phyloP scores from a whole-genome alignment of 1,139 yeast species.

The Debaryomycetaceae sp. region DNA sequence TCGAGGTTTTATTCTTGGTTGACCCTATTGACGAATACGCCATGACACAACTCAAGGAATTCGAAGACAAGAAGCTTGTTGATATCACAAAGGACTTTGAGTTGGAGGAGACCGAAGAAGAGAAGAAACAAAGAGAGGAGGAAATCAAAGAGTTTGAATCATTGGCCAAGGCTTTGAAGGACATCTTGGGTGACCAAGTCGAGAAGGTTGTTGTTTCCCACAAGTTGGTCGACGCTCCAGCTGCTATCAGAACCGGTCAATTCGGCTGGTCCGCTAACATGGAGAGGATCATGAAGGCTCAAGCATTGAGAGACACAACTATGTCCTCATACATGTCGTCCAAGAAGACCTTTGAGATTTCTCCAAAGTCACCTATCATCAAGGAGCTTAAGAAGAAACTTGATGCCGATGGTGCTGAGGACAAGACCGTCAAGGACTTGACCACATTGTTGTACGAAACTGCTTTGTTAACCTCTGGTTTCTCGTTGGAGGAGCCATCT shows the following conservation, averaged over 20 bases:
- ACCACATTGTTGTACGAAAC: slow-evolving; percentile 96
- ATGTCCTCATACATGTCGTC: slow-evolving; percentile 99
- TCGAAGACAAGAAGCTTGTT: slow-evolving; percentile 98
- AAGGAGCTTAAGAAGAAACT: slow-evolving; percentile 95
- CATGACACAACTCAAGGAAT: slow-evolving; percentile 98
- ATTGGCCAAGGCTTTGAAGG: slow-evolving; percentile 94
- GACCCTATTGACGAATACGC: slow-evolving; percentile 99
- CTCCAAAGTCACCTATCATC: slow-evolving; percentile 95
- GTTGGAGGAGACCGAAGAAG: slow-evolving; percentile 98
- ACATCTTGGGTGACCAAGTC: slow-evolving; percentile 95
- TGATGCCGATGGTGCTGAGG: slow-evolving; percentile 95
- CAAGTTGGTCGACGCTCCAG: slow-evolving; percentile 97
- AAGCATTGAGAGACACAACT: slow-evolving; percentile 97
- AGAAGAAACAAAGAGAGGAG: slow-evolving; percentile 88
- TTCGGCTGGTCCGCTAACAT: slow-evolving; percentile 99
- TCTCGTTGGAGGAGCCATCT: slow-evolving; percentile 97
- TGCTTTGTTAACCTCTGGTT: slow-evolving; percentile 97
- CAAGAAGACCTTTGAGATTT: slow-evolving; percentile 97
- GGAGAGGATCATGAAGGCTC: slow-evolving; percentile 99
- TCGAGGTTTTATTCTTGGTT: slow-evolving; percentile 95
- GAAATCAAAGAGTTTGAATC: slow-evolving; percentile 91
- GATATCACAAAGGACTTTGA: slow-evolving; percentile 99
- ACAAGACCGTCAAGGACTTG: slow-evolving; percentile 97
- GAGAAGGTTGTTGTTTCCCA: slow-evolving; percentile 99
- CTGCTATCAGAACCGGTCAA: slow-evolving; percentile 99